These are phyloP conservation scores for Boletales sp. DNA, from an alignment of 768 basidiomycete genomes.

Conservation along the genomic window DNA sequence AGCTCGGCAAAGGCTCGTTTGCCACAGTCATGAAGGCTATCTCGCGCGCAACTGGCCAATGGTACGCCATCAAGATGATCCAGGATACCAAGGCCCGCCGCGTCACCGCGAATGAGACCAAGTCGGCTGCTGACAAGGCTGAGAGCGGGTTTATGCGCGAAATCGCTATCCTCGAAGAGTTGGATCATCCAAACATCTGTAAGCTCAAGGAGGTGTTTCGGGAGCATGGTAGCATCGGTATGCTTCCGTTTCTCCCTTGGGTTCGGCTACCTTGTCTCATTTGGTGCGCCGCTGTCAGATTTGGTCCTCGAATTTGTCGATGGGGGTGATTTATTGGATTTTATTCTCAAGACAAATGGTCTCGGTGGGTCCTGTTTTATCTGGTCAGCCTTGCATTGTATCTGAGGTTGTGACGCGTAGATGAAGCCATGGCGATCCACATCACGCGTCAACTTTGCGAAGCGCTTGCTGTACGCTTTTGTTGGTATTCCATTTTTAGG, in stretches of 20 bases:
- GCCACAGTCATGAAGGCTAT: conserved; percentile 87
- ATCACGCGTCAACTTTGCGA: conserved; percentile 83
- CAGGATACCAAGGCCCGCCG: conserved; percentile 46
- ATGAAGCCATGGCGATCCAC: conserved; percentile 55
- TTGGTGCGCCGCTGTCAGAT: conserved; percentile 40
- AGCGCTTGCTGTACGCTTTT: conserved; percentile 57
- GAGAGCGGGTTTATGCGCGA: conserved; percentile 56
- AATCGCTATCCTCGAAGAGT: conserved; percentile 71
- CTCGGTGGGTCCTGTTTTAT: conserved; percentile 45
- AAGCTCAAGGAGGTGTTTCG: conserved; percentile 73
- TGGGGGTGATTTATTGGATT: conserved; percentile 86
- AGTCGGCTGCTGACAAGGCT: conserved; percentile 26
- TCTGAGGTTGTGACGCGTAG: conserved; percentile 25
- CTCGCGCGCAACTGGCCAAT: conserved; percentile 62
- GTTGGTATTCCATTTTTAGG: background rate
- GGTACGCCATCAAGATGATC: conserved; percentile 90
- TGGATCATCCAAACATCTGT: conserved; percentile 83
- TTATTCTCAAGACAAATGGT: conserved; percentile 59
- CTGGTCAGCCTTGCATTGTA: background rate
- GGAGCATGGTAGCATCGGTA: conserved; percentile 60
- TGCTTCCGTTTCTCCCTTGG: conserved; percentile 17
- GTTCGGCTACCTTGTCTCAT: conserved; percentile 18
- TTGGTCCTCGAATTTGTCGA: conserved; percentile 82
- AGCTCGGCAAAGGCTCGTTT: conserved; percentile 89
- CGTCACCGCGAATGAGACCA: conserved; percentile 29